Evolutionary conservation across 139 green algal species (phyloP).

Genomic region (Chlamydomonas schloesseri): DNA sequence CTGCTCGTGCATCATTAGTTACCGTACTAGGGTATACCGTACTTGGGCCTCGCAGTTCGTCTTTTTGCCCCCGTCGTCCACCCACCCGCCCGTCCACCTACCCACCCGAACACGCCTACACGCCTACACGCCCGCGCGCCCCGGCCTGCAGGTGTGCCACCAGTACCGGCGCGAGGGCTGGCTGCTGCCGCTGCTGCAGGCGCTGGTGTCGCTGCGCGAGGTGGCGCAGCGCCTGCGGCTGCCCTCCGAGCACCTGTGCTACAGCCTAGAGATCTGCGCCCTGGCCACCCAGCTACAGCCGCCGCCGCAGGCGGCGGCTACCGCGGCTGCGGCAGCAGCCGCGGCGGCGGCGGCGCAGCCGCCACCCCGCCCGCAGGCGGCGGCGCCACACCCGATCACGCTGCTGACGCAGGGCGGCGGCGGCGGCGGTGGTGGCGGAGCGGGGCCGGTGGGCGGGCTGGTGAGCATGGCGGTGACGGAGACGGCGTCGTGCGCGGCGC

Average conservation of each 20-base stretch:
- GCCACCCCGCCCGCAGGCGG: too few species aligned
- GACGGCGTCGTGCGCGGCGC: not conserved
- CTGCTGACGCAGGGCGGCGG: not conserved
- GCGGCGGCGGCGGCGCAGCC: not conserved
- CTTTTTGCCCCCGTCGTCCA: too few species aligned
- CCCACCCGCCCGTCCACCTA: too few species aligned
- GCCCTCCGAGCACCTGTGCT: conserved; percentile 60
- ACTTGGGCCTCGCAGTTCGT: too few species aligned
- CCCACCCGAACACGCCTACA: too few species aligned
- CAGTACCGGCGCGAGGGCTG: conserved; percentile 68
- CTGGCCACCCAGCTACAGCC: conserved; percentile 45
- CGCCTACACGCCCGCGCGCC: too few species aligned
- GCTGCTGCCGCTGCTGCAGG: conserved; percentile 57
- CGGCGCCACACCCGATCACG: not conserved
- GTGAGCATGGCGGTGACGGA: not conserved
- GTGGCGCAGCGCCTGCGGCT: conserved; percentile 65
- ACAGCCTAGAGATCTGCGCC: conserved; percentile 70
- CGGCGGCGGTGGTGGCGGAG: too few species aligned
- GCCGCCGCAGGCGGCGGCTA: not conserved
- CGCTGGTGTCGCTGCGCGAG: conserved; percentile 64
- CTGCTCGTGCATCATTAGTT: too few species aligned
- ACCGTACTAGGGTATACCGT: too few species aligned
- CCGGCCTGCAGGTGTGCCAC: conserved; percentile 54
- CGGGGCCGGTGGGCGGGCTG: not conserved
- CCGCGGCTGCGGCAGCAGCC: not conserved